Percentiles rank a stretch among this genome's conserved stretches.
Conservation (phyloP, 2,329 filamentous ascomycete species). For the Fusarium heterosporum region DNA sequence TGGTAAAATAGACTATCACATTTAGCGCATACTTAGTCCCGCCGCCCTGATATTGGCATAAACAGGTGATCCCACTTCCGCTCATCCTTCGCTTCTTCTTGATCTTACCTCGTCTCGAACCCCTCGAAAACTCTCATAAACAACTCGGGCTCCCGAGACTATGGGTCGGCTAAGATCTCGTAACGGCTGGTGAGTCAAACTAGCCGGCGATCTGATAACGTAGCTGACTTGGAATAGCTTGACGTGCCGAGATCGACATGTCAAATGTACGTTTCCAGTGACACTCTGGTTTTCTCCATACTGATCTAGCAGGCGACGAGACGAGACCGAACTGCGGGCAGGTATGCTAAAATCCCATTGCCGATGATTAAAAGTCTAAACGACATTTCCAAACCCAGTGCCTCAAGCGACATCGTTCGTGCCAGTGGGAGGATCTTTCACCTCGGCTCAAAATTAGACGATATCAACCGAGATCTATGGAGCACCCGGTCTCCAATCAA, state of each 20-base stretch:
- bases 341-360: not conserved
- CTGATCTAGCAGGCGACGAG: constrained; percentile 10
- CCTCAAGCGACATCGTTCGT: not conserved
- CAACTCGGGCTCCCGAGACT: not conserved
- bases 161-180: constrained; percentile 16
- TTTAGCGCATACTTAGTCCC: not conserved
- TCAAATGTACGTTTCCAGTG: not conserved
- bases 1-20: not conserved
- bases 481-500: not conserved
- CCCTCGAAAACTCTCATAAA: not conserved
- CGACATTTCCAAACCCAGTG: not conserved
- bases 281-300: not conserved
- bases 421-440: not conserved
- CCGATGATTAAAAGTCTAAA: not conserved
- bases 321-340: not conserved
- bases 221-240: not conserved
- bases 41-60: not conserved
- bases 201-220: not conserved
- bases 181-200: constrained; percentile 8
- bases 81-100: not conserved
- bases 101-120: not conserved
- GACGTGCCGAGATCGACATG: constrained; percentile 10
- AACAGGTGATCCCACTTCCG: not conserved
- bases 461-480: constrained; percentile 2
- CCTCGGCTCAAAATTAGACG: not conserved